Conservation (phyloP, 1,284 basidiomycete genomes). For the Clitocybe nebularis region DNA sequence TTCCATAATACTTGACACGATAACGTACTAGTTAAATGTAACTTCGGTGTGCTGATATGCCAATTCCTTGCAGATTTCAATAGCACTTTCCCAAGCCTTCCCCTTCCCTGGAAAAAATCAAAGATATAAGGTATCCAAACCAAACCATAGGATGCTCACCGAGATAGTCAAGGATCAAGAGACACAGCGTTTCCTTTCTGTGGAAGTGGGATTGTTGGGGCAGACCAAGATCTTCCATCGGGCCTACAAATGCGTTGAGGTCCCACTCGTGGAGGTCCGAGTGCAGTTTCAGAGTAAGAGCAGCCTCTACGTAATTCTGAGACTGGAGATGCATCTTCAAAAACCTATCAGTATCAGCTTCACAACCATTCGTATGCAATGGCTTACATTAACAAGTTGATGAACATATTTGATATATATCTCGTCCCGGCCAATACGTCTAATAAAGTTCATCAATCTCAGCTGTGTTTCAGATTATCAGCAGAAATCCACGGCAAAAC, state of each 20-base stretch:
- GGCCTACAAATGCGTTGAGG: constrained; percentile 72
- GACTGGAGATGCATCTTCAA: constrained; percentile 78
- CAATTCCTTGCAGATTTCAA: constrained; percentile 90
- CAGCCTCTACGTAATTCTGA: constrained; percentile 90
- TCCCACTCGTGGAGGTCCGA: constrained; percentile 94
- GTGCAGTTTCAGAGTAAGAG: constrained; percentile 88
- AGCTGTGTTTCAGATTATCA: constrained; percentile 41
- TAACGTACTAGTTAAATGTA: constrained; percentile 83
- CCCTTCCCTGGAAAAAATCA: constrained; percentile 66
- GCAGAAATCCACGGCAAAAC: constrained; percentile 4
- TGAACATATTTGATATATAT: constrained; percentile 95
- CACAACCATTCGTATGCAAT: constrained; percentile 3
- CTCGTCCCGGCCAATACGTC: constrained; percentile 81
- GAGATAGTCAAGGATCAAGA: constrained; percentile 84
- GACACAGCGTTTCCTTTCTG: constrained; percentile 86
- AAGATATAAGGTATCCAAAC: neutral
- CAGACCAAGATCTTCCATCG: constrained; percentile 83
- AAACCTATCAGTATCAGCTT: constrained; percentile 11
- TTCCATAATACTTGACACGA: neutral
- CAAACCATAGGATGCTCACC: constrained; percentile 39
- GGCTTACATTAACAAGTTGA: constrained; percentile 81
- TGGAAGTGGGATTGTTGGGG: constrained; percentile 94
- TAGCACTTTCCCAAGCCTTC: constrained; percentile 93
- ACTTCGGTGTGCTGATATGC: constrained; percentile 80
- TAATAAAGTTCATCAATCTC: constrained; percentile 89